These are phyloP conservation scores for Parietaria judaica DNA, from an alignment of 306 rosid genomes.

Conservation along the genomic window DNA sequence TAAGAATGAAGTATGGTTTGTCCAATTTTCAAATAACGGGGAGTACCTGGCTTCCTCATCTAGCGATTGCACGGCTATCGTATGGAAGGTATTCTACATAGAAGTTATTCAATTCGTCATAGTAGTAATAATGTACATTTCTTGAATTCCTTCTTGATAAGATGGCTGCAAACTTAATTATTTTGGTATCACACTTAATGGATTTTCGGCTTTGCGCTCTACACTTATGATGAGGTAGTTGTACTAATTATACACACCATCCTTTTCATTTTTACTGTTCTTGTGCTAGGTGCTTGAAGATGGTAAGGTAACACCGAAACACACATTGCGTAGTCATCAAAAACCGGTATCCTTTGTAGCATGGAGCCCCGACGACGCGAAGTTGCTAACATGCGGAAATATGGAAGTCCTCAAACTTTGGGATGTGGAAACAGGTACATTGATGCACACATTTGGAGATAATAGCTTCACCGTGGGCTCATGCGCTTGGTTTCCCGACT, in stretches of 20 bases:
- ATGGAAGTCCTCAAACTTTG: constrained; percentile 81
- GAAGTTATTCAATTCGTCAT: not conserved
- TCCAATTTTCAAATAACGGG: constrained; percentile 83
- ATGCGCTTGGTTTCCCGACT: constrained; percentile 95
- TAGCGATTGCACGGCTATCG: constrained; percentile 74
- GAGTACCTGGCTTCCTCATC: constrained; percentile 83
- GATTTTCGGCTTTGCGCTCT: not conserved
- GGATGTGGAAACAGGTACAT: constrained; percentile 87
- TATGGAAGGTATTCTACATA: constrained; percentile 70
- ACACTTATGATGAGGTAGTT: too few species aligned
- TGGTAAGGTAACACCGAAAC: constrained; percentile 43
- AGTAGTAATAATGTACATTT: too few species aligned
- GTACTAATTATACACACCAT: not conserved
- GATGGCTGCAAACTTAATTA: too few species aligned
- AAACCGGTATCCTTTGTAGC: constrained; percentile 76
- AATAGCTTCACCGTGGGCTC: constrained; percentile 80
- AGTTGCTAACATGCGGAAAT: constrained; percentile 88
- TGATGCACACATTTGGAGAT: constrained; percentile 81
- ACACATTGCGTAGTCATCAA: constrained; percentile 61
- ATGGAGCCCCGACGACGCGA: constrained; percentile 93
- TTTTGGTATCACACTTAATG: not conserved
- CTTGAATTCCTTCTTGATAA: too few species aligned
- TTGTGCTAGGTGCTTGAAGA: constrained; percentile 65
- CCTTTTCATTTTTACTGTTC: constrained; percentile 5
- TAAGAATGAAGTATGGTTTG: constrained; percentile 88